Percentiles rank a stretch among this genome's conserved stretches.
Evolutionary conservation across 805 yeast species (phyloP).

Genomic region (Saccharomyces jurei): DNA sequence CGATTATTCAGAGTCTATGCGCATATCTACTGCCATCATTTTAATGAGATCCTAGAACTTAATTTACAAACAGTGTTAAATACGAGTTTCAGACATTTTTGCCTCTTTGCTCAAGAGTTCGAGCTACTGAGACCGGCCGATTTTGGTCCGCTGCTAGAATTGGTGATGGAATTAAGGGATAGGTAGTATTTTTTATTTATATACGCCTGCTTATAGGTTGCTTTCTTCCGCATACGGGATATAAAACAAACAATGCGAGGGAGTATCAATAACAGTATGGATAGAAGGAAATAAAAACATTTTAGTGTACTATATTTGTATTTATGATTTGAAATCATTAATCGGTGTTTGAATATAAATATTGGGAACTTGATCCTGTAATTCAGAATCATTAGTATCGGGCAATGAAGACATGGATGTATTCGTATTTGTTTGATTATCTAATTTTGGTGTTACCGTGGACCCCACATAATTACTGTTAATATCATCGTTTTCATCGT

Average conservation of each 20-base stretch:
- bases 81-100: conserved; percentile 90
- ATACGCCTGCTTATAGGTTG: background rate
- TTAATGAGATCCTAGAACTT: conserved; percentile 86
- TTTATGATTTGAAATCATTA: background rate
- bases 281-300: background rate
- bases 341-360: background rate
- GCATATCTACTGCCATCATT: conserved; percentile 95
- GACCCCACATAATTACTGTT: conserved; percentile 1
- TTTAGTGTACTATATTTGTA: background rate
- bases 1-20: conserved; percentile 92
- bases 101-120: conserved; percentile 79
- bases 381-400: background rate
- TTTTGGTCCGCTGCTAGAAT: conserved; percentile 84
- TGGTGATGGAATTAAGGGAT: conserved; percentile 45
- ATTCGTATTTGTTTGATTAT: conserved; percentile 17
- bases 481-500: background rate
- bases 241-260: background rate
- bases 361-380: background rate
- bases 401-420: conserved; percentile 5
- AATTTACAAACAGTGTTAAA: conserved; percentile 89
- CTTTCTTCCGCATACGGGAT: background rate
- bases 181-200: conserved; percentile 11
- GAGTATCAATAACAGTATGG: background rate
- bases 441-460: conserved; percentile 11
- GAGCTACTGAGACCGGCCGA: conserved; percentile 69